Base-by-base conservation (phyloP, 1,284 basidiomycete species). In the Tilletia horrida region DNA sequence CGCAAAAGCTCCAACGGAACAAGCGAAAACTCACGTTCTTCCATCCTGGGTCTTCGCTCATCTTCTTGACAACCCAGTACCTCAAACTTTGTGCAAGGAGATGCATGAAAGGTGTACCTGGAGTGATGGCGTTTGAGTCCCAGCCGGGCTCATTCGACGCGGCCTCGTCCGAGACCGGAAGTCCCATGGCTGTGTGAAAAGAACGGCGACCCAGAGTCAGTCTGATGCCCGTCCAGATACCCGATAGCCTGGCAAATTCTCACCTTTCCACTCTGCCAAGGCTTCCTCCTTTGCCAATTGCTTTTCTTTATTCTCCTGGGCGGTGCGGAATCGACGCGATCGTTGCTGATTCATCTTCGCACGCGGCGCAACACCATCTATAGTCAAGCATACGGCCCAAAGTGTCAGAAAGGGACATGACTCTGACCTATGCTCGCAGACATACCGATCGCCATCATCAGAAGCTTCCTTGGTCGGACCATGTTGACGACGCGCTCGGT, bases 311-410 rank as follows among this genome's bases (percentile, higher is more conserved):
- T 95, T 94, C 82, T 99, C 96, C 81, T 94, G 92, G 1, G 93
- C 89, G 18, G 94, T 88, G 67, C 96, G 88, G 85, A 98, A 98
- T 71, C 95, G 91, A 78, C 96, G 88, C 23, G 92, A 93, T 16
- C 95, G 91, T 82, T 97, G 94, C 81, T 97, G 96, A 82, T 97
- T 97, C 95, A 98, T 98, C 85, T 98, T 98, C 42, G 95, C 95
- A 75, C 95, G 89, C 25, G 95, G 95, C 11, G 95, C 95, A 44
- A 98, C 96, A 69, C 95, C 96, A 81, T 98, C 55, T 59, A 21
- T 8, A 40, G 27, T 13, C 14, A 43, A 23, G 40, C 25, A 64
- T 9, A 18, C 6, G 25, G 64, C 16, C 27, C 8, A 47, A 23
- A 16, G 23, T 44, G 59, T 50, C 69, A 25, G 62, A 7, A 3